Evolutionary conservation across 352 stramenopile genomes (phyloP).

Genomic region (Poterioochromonas sp.): DNA sequence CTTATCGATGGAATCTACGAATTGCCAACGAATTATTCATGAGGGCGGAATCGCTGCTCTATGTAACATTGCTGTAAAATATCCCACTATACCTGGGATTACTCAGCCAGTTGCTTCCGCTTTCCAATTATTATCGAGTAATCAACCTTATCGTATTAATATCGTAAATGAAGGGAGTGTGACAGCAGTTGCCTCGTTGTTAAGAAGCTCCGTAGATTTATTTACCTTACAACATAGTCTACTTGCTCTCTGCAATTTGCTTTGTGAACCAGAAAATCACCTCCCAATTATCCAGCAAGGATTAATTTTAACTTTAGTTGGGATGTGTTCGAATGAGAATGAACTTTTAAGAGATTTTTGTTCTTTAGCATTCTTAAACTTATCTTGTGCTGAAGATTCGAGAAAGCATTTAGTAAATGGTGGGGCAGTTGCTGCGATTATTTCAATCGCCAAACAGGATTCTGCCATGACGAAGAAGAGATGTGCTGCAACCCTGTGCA

Average conservation of each 20-base stretch:
- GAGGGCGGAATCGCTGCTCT: conserved; percentile 9
- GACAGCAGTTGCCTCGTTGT: conserved; percentile 12
- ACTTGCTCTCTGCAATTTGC: conserved; percentile 39
- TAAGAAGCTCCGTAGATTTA: conserved; percentile 8
- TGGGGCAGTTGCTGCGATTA: conserved; percentile 39
- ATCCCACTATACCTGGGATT: conserved; percentile 28
- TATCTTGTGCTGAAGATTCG: conserved; percentile 33
- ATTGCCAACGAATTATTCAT: conserved; percentile 4
- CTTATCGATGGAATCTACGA: conserved; percentile 13
- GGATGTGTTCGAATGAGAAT: conserved; percentile 23
- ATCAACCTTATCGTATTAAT: neutral
- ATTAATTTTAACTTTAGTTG: conserved; percentile 38
- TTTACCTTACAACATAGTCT: conserved; percentile 32
- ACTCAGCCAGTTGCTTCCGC: conserved; percentile 16
- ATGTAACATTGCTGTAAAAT: conserved; percentile 30
- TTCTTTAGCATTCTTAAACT: conserved; percentile 41
- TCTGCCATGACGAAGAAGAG: conserved; percentile 38
- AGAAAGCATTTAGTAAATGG: conserved; percentile 34
- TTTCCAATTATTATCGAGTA: conserved; percentile 23
- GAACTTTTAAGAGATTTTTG: conserved; percentile 39
- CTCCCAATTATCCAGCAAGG: conserved; percentile 37
- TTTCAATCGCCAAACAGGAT: conserved; percentile 35
- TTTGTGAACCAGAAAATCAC: conserved; percentile 40
- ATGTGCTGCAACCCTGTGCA: conserved; percentile 50
- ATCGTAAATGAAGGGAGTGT: conserved; percentile 23